Percentiles rank a stretch among this genome's conserved stretches.
Conservation (phyloP, 129 eudicot genomes). For the Silybum marianum region DNA sequence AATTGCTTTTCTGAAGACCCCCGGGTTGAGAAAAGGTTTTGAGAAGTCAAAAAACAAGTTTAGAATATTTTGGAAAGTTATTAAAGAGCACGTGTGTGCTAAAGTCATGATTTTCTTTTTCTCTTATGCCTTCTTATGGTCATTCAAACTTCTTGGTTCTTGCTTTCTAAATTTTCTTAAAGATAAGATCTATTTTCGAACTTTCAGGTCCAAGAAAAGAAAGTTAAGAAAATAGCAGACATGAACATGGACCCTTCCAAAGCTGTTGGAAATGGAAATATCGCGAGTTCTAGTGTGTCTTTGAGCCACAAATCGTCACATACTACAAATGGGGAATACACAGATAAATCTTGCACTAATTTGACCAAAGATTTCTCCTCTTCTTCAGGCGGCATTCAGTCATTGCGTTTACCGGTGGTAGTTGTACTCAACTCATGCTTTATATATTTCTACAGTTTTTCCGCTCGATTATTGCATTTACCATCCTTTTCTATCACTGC, state of each 20-base stretch:
- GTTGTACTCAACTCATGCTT: conserved; percentile 61
- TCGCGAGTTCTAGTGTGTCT: conserved; percentile 63
- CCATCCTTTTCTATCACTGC: neutral
- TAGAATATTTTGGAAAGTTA: neutral
- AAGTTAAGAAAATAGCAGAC: conserved; percentile 84
- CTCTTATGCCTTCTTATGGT: neutral
- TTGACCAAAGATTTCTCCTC: conserved; percentile 65
- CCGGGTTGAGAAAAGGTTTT: neutral
- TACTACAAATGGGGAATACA: conserved; percentile 72
- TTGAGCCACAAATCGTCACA: conserved; percentile 46
- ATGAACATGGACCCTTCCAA: conserved; percentile 73
- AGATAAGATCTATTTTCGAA: neutral
- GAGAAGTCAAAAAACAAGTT: neutral
- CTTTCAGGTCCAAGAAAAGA: conserved; percentile 95
- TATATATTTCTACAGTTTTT: neutral
- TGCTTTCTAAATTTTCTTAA: neutral
- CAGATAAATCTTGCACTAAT: conserved; percentile 52
- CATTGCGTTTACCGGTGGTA: conserved; percentile 96
- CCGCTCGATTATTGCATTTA: neutral
- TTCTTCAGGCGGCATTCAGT: conserved; percentile 70
- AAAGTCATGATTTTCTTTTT: neutral
- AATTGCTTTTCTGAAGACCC: neutral
- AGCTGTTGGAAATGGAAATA: conserved; percentile 73
- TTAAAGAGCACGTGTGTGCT: neutral
- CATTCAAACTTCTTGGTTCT: conserved; percentile 1